Evolutionary conservation across 2,329 filamentous ascomycete genomes (phyloP).

Genomic region (Plectosphaerella sp.): DNA sequence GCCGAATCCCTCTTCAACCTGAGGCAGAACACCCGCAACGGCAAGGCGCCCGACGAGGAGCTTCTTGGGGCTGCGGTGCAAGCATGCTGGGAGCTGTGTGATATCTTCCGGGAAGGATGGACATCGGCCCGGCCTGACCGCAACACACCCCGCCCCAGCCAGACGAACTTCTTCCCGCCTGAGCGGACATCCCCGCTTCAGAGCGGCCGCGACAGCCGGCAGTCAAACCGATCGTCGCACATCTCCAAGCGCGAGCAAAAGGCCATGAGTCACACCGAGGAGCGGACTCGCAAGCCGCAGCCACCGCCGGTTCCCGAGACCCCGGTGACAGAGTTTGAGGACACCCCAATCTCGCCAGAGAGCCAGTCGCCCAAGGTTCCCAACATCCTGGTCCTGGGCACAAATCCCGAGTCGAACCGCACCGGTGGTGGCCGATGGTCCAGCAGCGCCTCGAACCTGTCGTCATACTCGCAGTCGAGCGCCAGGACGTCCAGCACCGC

Average conservation of each 20-base stretch:
- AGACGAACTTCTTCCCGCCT: constrained; percentile 63
- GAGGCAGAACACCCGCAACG: constrained; percentile 74
- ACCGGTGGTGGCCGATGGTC: constrained; percentile 66
- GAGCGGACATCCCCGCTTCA: constrained; percentile 42
- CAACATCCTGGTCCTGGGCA: constrained; percentile 83
- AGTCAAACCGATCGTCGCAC: constrained; percentile 45
- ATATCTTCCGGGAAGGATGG: constrained; percentile 91
- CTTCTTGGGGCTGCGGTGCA: constrained; percentile 83
- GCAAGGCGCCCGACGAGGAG: constrained; percentile 72
- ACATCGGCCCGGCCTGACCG: constrained; percentile 82
- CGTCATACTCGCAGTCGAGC: constrained; percentile 71
- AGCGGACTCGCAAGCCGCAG: constrained; percentile 42
- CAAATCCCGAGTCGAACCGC: constrained; percentile 52
- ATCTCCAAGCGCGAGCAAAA: constrained; percentile 50
- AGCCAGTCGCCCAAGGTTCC: constrained; percentile 71
- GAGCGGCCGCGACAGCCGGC: constrained; percentile 41
- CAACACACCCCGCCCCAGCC: constrained; percentile 77
- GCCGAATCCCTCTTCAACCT: constrained; percentile 92
- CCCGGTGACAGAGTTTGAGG: constrained; percentile 91
- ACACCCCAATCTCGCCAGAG: constrained; percentile 78
- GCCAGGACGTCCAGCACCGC: constrained; percentile 65
- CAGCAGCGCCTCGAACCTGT: constrained; percentile 73
- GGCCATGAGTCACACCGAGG: constrained; percentile 34
- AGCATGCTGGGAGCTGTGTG: constrained; percentile 91
- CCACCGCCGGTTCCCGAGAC: constrained; percentile 65